Percentiles rank a stretch among this genome's conserved stretches.
Conservation (phyloP, 2,329 filamentous ascomycete species). For the Didymella arachidicola region DNA sequence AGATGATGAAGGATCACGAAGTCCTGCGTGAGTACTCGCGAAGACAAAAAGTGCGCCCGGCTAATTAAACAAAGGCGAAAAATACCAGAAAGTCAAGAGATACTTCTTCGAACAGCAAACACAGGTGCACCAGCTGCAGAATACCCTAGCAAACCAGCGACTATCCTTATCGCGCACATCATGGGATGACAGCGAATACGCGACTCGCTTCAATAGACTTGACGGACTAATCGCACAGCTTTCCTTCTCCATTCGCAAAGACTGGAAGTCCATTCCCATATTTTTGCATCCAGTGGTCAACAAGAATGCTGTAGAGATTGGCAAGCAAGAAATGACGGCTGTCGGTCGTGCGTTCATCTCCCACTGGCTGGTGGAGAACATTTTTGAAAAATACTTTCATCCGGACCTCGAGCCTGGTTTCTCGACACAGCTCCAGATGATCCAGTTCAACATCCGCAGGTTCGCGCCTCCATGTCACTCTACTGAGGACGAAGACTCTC, state of each 20-base stretch:
- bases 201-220: constrained; percentile 84
- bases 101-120: constrained; percentile 93
- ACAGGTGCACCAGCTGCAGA: constrained; percentile 93
- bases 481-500: constrained; percentile 86
- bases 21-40: constrained; percentile 54
- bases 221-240: constrained; percentile 95
- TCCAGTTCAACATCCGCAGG: constrained; percentile 85
- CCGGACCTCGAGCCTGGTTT: constrained; percentile 80
- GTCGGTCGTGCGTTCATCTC: constrained; percentile 89
- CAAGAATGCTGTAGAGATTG: constrained; percentile 81
- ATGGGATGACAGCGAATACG: constrained; percentile 94
- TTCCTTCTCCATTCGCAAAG: constrained; percentile 94
- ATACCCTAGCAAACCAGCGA: constrained; percentile 95
- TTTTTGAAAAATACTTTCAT: constrained; percentile 93
- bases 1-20: constrained; percentile 60
- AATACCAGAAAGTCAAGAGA: constrained; percentile 98
- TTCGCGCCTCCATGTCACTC: constrained; percentile 77
- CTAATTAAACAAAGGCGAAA: constrained; percentile 68
- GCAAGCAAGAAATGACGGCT: constrained; percentile 97
- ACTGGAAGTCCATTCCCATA: constrained; percentile 81
- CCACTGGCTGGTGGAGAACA: constrained; percentile 87
- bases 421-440: constrained; percentile 80
- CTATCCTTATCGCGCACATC: constrained; percentile 93
- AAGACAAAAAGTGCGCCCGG: not conserved
- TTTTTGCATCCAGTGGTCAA: constrained; percentile 86